Base-by-base conservation (phyloP, 2,329 filamentous ascomycete species). In the Xylaria hypoxylon region DNA sequence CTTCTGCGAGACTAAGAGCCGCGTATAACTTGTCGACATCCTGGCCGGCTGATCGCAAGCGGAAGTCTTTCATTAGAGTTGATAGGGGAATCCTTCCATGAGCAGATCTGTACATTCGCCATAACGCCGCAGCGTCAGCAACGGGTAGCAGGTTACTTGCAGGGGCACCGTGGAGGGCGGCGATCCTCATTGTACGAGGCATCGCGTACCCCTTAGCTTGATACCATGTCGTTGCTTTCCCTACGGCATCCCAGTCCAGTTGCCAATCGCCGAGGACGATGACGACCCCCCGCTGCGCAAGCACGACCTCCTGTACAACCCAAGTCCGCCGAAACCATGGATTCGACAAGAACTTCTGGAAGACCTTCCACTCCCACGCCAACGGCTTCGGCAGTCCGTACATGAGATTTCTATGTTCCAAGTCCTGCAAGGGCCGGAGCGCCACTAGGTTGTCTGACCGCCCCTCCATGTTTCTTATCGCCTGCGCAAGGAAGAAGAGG, bases 11-110 rank as follows among this genome's bases (percentile, higher is more conserved):
- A 40, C 67, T 66, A 33, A 69, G 68, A 8, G 68, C 64, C 50
- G 68, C 68, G 28, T 70, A 70, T 61, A 70, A 11, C 44, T 65
- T 70, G 11, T 70, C 68, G 17, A 67, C 67, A 33, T 65, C 62
- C 35, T 69, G 64, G 6, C 59, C 62, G 15, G 67, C 33, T 44
- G 58, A 44, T 42, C 68, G 59, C 24, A 47, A 59, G 33, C 68
- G 68, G 48, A 69, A 59, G 35, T 69, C 64, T 8, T 67, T 62
- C 19, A 69, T 45, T 2, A 59, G 35, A n/a, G n/a, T 19, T 13
- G 40, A 17, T 40, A 51, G 48, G 2, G 48, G 48, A 13, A 51
- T 17, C 17, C 28, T 28, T 10, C 33, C 33, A 51, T 35, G 11
- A 1, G 48, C 26, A 4, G 33, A 5, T 17, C 1, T 7, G n/a